phyloP scores from a whole-genome alignment of 768 basidiomycete species.

The Termitomyces sp. region DNA sequence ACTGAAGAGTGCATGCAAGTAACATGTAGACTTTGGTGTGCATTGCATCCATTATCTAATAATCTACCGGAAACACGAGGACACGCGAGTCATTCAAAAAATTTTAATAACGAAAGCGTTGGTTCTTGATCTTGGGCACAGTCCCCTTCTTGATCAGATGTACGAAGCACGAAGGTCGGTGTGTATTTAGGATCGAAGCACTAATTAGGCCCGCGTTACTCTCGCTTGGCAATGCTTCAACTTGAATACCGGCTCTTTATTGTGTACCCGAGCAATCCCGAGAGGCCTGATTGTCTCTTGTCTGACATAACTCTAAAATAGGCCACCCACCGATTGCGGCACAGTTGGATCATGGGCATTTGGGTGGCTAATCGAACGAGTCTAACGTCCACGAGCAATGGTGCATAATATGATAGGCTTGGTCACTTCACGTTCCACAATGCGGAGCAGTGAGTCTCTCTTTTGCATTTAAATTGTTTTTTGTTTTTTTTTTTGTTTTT shows the following conservation, averaged over 20 bases:
- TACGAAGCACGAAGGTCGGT: not conserved
- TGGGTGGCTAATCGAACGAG: conserved; percentile 68
- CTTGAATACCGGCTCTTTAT: not conserved
- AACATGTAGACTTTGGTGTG: conserved; percentile 6
- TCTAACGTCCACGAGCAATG: conserved; percentile 73
- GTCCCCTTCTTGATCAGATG: not conserved
- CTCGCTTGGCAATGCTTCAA: not conserved
- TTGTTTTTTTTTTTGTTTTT: not conserved
- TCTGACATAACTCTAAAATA: conserved; percentile 17
- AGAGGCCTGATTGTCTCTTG: not conserved
- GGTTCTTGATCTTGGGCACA: not conserved
- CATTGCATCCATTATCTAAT: conserved; percentile 2
- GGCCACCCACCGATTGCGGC: conserved; percentile 72
- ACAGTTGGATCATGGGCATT: conserved; percentile 65
- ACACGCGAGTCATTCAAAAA: conserved; percentile 5
- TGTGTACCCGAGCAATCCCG: conserved; percentile 21
- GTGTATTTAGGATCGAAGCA: not conserved
- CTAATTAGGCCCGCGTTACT: not conserved
- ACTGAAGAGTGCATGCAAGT: not conserved
- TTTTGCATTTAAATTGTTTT: not conserved
- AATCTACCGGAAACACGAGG: not conserved
- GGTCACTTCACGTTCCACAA: conserved; percentile 72
- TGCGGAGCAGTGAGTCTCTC: conserved; percentile 56
- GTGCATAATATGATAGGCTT: conserved; percentile 70
- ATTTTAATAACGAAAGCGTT: not conserved